These are phyloP conservation scores for Ustilago crameri DNA, from an alignment of 1,284 basidiomycete genomes.

Conservation along the genomic window DNA sequence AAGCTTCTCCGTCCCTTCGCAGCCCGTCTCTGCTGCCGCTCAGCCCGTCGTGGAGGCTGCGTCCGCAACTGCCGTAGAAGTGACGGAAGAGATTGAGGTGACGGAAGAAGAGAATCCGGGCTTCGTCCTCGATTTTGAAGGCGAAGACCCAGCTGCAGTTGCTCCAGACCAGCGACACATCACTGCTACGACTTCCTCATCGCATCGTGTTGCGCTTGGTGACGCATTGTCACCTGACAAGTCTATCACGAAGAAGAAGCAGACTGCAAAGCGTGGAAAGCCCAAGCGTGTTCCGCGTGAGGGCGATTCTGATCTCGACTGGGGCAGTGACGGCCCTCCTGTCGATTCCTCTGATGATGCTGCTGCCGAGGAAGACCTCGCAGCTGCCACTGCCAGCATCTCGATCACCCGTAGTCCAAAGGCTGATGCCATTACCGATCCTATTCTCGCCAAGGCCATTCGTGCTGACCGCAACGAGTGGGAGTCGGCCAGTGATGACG, in stretches of 20 bases:
- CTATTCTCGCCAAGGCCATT: slow-evolving; percentile 41
- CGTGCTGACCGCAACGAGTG: slow-evolving; percentile 47
- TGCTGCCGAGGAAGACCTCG: slow-evolving; percentile 21
- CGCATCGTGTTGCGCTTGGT: slow-evolving; percentile 33
- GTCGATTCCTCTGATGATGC: slow-evolving; percentile 10
- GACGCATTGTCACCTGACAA: slow-evolving; percentile 13
- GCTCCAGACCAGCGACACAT: neutral
- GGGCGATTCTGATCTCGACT: slow-evolving; percentile 62
- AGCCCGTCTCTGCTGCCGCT: neutral
- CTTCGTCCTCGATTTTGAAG: slow-evolving; percentile 49
- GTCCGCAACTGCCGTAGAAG: slow-evolving; percentile 11
- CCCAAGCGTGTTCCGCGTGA: slow-evolving; percentile 43
- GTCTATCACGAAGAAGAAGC: slow-evolving; percentile 9
- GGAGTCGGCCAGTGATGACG: slow-evolving; percentile 28
- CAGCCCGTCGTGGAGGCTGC: neutral
- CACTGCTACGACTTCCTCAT: slow-evolving; percentile 6
- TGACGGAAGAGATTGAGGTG: slow-evolving; percentile 8
- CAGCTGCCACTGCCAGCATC: slow-evolving; percentile 42
- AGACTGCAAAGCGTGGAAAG: slow-evolving; percentile 11
- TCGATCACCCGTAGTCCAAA: slow-evolving; percentile 28
- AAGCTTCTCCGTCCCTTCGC: slow-evolving; percentile 14
- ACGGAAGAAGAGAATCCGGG: slow-evolving; percentile 20
- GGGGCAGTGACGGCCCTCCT: slow-evolving; percentile 64
- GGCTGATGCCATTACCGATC: slow-evolving; percentile 22
- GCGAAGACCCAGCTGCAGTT: slow-evolving; percentile 20